Conservation (phyloP, 148 eudicot species). For the Vaccinium vitisidaea region DNA sequence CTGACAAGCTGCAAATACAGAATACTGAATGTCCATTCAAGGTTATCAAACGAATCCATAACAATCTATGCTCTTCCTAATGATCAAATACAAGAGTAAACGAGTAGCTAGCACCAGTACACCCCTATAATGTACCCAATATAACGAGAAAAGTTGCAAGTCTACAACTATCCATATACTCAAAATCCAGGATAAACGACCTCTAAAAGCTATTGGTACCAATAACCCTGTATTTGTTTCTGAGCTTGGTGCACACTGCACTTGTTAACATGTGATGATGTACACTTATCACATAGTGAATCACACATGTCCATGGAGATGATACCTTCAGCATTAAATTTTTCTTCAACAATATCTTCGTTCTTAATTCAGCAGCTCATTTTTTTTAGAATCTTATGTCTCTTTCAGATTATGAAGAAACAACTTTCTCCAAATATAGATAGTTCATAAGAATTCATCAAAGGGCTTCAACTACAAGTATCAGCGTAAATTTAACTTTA, state of each 20-base stretch:
- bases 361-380: not conserved
- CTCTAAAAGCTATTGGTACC: not conserved
- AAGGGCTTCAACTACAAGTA: not conserved
- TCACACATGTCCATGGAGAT: conserved; percentile 9
- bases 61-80: not conserved
- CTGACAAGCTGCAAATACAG: conserved; percentile 52
- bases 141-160: not conserved
- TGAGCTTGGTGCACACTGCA: not conserved
- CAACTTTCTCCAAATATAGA: not conserved
- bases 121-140: not conserved
- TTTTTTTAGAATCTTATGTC: not conserved
- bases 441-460: not conserved
- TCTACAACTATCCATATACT: not conserved
- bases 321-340: not conserved
- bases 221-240: not conserved
- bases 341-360: too few species aligned
- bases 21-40: conserved; percentile 6
- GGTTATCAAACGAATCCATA: not conserved
- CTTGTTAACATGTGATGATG: not conserved
- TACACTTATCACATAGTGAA: not conserved
- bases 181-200: not conserved
- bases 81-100: not conserved
- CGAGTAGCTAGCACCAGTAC: not conserved
- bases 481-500: not conserved
- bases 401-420: not conserved